phyloP scores from a whole-genome alignment of 129 eudicot species.

The Silybum marianum region DNA sequence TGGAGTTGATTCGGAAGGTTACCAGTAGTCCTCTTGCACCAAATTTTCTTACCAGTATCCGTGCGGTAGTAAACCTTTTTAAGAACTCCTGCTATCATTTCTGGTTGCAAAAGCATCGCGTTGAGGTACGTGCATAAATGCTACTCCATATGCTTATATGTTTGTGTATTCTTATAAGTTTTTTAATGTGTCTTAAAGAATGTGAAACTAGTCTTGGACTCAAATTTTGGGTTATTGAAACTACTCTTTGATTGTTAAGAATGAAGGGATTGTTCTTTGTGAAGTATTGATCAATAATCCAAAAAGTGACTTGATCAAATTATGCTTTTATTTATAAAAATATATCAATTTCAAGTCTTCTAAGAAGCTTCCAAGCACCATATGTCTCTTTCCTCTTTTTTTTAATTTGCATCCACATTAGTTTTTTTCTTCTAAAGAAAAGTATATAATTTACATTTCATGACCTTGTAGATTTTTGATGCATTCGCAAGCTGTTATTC shows the following conservation, averaged over 20 bases:
- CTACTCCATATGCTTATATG: neutral
- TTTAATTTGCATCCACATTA: conserved; percentile 6
- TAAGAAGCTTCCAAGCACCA: too few species aligned
- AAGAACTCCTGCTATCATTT: conserved; percentile 60
- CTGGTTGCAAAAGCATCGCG: conserved; percentile 79
- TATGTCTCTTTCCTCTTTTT: neutral
- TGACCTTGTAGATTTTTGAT: conserved; percentile 75
- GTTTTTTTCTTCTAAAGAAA: neutral
- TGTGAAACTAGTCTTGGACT: neutral
- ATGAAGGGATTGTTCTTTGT: neutral
- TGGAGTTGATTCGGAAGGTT: conserved; percentile 76
- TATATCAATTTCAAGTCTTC: neutral
- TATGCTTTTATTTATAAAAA: neutral
- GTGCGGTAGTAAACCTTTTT: conserved; percentile 83
- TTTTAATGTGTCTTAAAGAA: neutral
- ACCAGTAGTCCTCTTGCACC: conserved; percentile 65
- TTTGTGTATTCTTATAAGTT: neutral
- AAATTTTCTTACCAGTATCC: conserved; percentile 78
- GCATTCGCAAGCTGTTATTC: conserved; percentile 76
- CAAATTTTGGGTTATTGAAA: neutral
- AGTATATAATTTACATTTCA: conserved; percentile 9
- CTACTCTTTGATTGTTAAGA: neutral
- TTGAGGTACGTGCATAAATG: conserved; percentile 59
- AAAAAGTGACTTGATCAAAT: neutral
- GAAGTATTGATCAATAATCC: conserved; percentile 1